Base-by-base conservation (phyloP, 495 filamentous ascomycete genomes). In the Penicillium silybi region DNA sequence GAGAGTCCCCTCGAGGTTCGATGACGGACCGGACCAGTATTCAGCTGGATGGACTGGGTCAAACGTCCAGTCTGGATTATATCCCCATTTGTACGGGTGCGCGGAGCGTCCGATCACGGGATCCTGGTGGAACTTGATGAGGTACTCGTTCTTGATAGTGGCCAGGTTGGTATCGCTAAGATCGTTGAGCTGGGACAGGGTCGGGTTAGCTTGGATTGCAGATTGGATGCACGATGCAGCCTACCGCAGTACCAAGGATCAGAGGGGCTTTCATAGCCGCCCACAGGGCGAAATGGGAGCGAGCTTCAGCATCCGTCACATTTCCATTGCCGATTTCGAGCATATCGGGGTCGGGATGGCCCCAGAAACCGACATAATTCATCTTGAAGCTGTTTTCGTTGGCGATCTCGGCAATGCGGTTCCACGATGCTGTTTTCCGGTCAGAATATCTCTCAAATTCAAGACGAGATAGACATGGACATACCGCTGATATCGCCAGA, bases 41-140 rank as follows among this genome's bases (percentile, higher is more conserved):
- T 83, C 83, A 0, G 84, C 81, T 3, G 83, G 83, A 43, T 79
- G 73, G 0, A 62, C 71, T 0, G 76, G 65, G 41, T 84, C 77
- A 52, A 82, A 89, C 0, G 80, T 86, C 70, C 77, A 84, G 53
- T 86, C 79, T 1, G 74, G 61, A 35, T 84, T 85, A 35, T 73
- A 74, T 2, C 83, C 83, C 82, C 83, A 85, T 59, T 86, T 86
- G 50, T 83, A 87, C 1, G 84, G 84, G 59, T 62, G 74, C 0
- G 80, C 82, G 1, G 82, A 76, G 13, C 61, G 62, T 3, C 82
- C 83, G 41, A 69, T 52, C 2, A 70, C 44, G 8, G 72, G 65
- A 50, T 88, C 85, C 59, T 87, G 85, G 57, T 80, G 78, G 64
- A 87, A 84, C 0, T 77, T 76, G 6, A 87, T 67, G 0, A 88